Percentiles rank a stretch among this genome's conserved stretches.
These are phyloP conservation scores for Brassica juncea DNA, from an alignment of 345 rosid species.

Conservation along the genomic window DNA sequence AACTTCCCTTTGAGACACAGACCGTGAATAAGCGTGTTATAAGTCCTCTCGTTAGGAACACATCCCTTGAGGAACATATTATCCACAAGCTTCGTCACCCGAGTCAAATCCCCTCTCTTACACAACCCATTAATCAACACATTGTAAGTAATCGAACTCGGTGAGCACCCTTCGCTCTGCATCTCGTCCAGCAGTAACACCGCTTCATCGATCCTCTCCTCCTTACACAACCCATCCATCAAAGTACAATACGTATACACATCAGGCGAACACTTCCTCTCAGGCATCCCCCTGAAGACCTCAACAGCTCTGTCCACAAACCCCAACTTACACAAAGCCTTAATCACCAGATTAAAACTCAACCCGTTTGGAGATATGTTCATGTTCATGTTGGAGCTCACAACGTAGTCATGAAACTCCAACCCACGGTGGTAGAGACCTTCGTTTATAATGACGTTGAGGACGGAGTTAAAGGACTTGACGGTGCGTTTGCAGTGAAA, in stretches of 20 bases:
- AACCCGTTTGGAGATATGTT: slow-evolving; percentile 62
- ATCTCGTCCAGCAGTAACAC: slow-evolving; percentile 84
- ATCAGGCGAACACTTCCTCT: slow-evolving; percentile 61
- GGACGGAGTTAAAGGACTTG: slow-evolving; percentile 83
- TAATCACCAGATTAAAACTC: slow-evolving; percentile 72
- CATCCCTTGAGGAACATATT: slow-evolving; percentile 96
- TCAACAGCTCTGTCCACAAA: slow-evolving; percentile 67
- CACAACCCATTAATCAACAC: slow-evolving; percentile 83
- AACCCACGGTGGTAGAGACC: slow-evolving; percentile 59
- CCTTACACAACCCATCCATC: slow-evolving; percentile 95
- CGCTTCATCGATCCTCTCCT: slow-evolving; percentile 76
- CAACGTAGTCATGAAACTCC: slow-evolving; percentile 63
- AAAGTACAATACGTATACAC: slow-evolving; percentile 80
- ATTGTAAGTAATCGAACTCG: slow-evolving; percentile 60
- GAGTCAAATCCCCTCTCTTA: slow-evolving; percentile 69
- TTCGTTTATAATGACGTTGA: slow-evolving; percentile 65
- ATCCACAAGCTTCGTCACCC: slow-evolving; percentile 82
- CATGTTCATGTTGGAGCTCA: slow-evolving; percentile 46
- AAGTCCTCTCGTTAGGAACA: slow-evolving; percentile 76
- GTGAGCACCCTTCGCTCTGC: slow-evolving; percentile 90
- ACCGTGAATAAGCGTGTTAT: slow-evolving; percentile 85
- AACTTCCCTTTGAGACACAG: slow-evolving; percentile 76
- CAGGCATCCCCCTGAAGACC: slow-evolving; percentile 72
- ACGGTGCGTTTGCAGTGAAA: slow-evolving; percentile 74
- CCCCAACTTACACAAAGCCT: slow-evolving; percentile 72